phyloP scores from a whole-genome alignment of 2,329 filamentous ascomycete genomes.

The Aspergillus ibericus region DNA sequence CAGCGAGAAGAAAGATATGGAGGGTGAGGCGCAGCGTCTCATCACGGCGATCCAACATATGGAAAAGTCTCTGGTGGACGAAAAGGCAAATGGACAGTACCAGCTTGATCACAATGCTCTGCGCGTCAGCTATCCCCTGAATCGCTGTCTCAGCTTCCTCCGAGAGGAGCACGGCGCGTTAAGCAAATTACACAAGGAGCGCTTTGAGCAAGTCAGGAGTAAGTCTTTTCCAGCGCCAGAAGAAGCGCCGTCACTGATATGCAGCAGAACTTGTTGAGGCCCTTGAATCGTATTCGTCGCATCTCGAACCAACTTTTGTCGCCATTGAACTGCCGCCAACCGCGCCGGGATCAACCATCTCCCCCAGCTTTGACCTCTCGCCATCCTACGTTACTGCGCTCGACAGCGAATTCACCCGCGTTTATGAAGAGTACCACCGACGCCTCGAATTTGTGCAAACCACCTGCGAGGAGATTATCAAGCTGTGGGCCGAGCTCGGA shows the following conservation, averaged over 20 bases:
- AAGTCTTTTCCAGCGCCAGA: conserved; percentile 36
- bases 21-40: conserved; percentile 84
- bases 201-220: conserved; percentile 96
- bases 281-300: conserved; percentile 92
- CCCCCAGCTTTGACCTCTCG: conserved; percentile 88
- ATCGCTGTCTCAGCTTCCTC: conserved; percentile 72
- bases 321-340: conserved; percentile 82
- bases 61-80: conserved; percentile 83
- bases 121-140: conserved; percentile 78
- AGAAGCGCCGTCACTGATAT: conserved; percentile 22
- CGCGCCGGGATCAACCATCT: conserved; percentile 70
- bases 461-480: conserved; percentile 80
- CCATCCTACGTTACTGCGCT: conserved; percentile 81
- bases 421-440: conserved; percentile 94
- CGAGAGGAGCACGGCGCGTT: conserved; percentile 85
- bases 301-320: conserved; percentile 87
- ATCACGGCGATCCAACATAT: conserved; percentile 89
- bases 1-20: conserved; percentile 82
- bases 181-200: conserved; percentile 79
- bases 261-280: conserved; percentile 83
- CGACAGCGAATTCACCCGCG: conserved; percentile 86
- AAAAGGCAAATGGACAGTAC: conserved; percentile 63
- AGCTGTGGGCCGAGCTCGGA: conserved; percentile 92
- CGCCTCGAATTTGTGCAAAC: conserved; percentile 74
- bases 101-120: conserved; percentile 67